Conservation (phyloP, 1,139 yeast genomes). For the Taphrina communis region DNA sequence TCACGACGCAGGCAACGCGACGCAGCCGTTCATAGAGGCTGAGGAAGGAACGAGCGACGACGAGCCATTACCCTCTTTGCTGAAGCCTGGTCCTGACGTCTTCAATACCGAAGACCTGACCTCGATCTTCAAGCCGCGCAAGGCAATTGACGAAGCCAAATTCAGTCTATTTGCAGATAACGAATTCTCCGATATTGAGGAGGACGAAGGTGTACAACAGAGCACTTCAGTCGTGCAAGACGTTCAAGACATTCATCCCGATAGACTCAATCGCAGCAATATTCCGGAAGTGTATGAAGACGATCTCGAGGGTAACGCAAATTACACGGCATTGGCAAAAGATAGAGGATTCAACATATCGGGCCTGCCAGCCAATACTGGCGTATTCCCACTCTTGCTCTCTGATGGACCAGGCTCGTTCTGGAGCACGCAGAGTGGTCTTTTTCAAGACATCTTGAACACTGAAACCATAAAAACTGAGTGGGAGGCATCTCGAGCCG, state of each 20-base stretch:
- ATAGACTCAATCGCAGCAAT: constrained; percentile 17
- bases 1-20: background rate
- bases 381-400: constrained; percentile 29
- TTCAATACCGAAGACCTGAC: constrained; percentile 20
- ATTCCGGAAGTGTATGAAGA: background rate
- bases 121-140: constrained; percentile 40
- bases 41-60: background rate
- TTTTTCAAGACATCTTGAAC: constrained; percentile 12
- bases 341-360: constrained; percentile 30
- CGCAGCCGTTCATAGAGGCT: background rate
- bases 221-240: background rate
- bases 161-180: constrained; percentile 71
- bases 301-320: constrained; percentile 21
- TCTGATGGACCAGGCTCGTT: constrained; percentile 15
- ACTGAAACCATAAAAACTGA: constrained; percentile 3
- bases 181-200: constrained; percentile 54
- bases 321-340: constrained; percentile 24
- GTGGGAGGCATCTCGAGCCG: constrained; percentile 36
- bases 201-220: constrained; percentile 28
- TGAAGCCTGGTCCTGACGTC: background rate
- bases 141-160: constrained; percentile 61
- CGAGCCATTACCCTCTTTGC: constrained; percentile 6
- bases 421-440: constrained; percentile 5
- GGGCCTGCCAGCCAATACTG: constrained; percentile 4
- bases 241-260: constrained; percentile 16